Evolutionary conservation across 176 grass and related monocot species (phyloP).

Genomic region (Eleusine indica): DNA sequence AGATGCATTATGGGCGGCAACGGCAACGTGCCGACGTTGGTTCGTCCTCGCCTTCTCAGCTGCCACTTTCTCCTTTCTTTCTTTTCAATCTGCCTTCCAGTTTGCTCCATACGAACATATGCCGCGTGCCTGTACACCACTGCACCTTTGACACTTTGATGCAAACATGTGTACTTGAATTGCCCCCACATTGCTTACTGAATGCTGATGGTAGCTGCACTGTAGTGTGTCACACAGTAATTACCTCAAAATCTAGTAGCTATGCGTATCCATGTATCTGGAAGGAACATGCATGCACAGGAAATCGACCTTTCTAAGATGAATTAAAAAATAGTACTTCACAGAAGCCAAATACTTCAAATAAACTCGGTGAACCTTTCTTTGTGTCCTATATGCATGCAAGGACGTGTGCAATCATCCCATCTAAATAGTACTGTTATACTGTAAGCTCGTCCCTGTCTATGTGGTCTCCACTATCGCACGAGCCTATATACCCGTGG

Average conservation of each 20-base stretch:
- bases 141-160: neutral
- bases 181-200: neutral
- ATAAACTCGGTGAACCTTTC: too few species aligned
- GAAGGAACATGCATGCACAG: too few species aligned
- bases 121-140: neutral
- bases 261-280: too few species aligned
- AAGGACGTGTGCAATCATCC: neutral
- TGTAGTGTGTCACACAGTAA: neutral
- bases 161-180: neutral
- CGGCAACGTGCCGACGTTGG: neutral
- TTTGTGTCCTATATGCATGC: neutral
- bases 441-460: too few species aligned
- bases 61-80: constrained; percentile 1
- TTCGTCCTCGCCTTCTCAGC: neutral
- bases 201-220: neutral
- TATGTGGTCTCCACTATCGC: constrained; percentile 14
- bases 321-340: neutral
- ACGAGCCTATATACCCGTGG: constrained; percentile 12
- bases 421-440: neutral
- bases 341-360: neutral
- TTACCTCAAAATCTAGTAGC: neutral
- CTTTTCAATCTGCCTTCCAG: constrained; percentile 5
- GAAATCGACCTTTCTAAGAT: too few species aligned
- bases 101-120: constrained; percentile 6
- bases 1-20: constrained; percentile 9